Evolutionary conservation across 2,329 filamentous ascomycete species (phyloP).

Genomic region (Fusarium tricinctum): DNA sequence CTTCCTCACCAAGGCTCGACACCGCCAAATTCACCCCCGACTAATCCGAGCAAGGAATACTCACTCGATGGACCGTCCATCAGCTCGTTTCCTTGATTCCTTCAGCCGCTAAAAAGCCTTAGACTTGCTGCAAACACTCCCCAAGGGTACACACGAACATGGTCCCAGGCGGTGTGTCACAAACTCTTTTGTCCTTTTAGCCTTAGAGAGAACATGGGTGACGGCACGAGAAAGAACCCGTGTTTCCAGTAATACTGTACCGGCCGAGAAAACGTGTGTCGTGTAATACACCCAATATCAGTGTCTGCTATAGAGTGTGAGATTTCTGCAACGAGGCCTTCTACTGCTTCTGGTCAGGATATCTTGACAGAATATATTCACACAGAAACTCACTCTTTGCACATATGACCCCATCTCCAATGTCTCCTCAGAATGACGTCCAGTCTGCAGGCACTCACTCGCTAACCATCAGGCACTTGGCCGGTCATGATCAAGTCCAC

Average conservation of each 20-base stretch:
- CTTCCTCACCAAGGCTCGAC: slow-evolving; percentile 3
- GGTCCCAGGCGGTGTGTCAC: slow-evolving; percentile 46
- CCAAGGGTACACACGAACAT: slow-evolving; percentile 41
- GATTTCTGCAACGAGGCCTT: slow-evolving; percentile 31
- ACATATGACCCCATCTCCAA: slow-evolving; percentile 28
- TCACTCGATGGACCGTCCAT: slow-evolving; percentile 22
- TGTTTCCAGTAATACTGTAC: slow-evolving; percentile 36
- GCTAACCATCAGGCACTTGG: slow-evolving; percentile 37
- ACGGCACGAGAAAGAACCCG: slow-evolving; percentile 37
- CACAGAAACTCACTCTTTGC: slow-evolving; percentile 6
- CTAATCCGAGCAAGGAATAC: slow-evolving; percentile 27
- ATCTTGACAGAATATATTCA: slow-evolving; percentile 1
- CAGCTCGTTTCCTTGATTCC: slow-evolving; percentile 37
- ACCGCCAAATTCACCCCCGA: slow-evolving; percentile 27
- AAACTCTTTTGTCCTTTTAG: slow-evolving; percentile 31
- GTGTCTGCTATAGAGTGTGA: slow-evolving; percentile 23
- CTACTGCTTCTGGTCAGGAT: slow-evolving; percentile 27
- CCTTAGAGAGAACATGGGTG: slow-evolving; percentile 25
- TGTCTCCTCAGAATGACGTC: slow-evolving; percentile 39
- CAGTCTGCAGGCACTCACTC: slow-evolving; percentile 25
- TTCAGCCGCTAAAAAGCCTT: slow-evolving; percentile 39
- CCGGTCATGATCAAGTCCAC: slow-evolving; percentile 38
- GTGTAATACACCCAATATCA: slow-evolving; percentile 31
- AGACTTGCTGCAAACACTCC: slow-evolving; percentile 47
- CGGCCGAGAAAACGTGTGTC: slow-evolving; percentile 41